Percentiles rank a stretch among this genome's conserved stretches.
Conservation (phyloP, 306 rosid species). For the Cicer judaicum region DNA sequence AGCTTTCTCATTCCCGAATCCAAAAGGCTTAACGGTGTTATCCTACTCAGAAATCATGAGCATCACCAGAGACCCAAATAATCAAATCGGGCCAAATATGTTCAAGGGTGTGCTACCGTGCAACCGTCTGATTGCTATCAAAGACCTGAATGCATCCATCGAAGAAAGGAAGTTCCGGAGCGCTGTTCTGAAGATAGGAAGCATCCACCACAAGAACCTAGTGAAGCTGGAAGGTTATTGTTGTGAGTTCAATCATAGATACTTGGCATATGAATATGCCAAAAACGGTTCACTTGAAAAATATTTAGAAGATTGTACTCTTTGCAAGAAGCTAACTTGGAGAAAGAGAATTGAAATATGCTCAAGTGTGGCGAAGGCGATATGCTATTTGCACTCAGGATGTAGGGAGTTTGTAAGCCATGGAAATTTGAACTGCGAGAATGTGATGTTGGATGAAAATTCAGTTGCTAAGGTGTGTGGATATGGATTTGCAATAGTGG, state of each 20-base stretch:
- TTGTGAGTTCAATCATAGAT: slow-evolving; percentile 65
- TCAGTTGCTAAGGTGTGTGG: slow-evolving; percentile 65
- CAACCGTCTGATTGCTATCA: slow-evolving; percentile 56
- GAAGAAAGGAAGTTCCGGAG: slow-evolving; percentile 77
- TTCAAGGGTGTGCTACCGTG: slow-evolving; percentile 65
- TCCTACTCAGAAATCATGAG: slow-evolving; percentile 69
- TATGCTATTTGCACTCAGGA: slow-evolving; percentile 73
- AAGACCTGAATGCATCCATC: slow-evolving; percentile 55
- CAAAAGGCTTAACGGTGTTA: slow-evolving; percentile 61
- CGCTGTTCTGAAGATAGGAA: slow-evolving; percentile 62
- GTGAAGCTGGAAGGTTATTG: slow-evolving; percentile 83
- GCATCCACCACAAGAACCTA: slow-evolving; percentile 77
- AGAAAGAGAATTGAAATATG: slow-evolving; percentile 72
- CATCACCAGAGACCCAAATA: slow-evolving; percentile 59
- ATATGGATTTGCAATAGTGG: slow-evolving; percentile 62
- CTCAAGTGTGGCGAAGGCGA: slow-evolving; percentile 69
- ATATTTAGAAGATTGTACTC: slow-evolving; percentile 54
- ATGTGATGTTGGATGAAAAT: slow-evolving; percentile 69
- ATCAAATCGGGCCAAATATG: slow-evolving; percentile 64
- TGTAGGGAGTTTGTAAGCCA: slow-evolving; percentile 83
- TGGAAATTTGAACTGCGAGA: slow-evolving; percentile 68
- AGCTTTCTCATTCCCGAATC: slow-evolving; percentile 50
- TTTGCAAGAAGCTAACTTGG: slow-evolving; percentile 73
- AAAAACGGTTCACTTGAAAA: slow-evolving; percentile 67
- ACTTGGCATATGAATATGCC: slow-evolving; percentile 63